Percentiles rank a stretch among this genome's conserved stretches.
phyloP scores from a whole-genome alignment of 257 asterid genomes.

The Eucommia ulmoides region DNA sequence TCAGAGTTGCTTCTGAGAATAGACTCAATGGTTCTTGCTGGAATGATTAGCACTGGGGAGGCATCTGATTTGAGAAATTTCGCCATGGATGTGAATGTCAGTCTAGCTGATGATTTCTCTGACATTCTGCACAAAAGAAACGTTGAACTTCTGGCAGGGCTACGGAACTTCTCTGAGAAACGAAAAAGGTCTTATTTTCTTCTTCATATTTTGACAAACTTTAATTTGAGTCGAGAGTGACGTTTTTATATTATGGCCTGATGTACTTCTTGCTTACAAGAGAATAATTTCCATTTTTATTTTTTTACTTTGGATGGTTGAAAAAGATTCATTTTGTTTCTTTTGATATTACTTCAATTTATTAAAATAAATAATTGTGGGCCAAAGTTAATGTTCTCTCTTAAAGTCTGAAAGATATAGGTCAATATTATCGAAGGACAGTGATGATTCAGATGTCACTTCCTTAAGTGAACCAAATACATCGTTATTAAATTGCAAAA shows the following conservation, averaged over 20 bases:
- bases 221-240: not conserved
- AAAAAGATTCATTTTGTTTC: not conserved
- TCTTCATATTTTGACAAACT: slow-evolving; percentile 9
- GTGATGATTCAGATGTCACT: no score
- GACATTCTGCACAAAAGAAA: slow-evolving; percentile 31
- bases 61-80: slow-evolving; percentile 61
- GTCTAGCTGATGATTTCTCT: slow-evolving; percentile 32
- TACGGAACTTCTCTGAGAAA: slow-evolving; percentile 36
- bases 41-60: slow-evolving; percentile 45
- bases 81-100: slow-evolving; percentile 37
- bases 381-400: no score
- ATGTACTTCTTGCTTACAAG: not conserved
- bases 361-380: no score
- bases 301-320: not conserved
- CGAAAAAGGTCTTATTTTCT: slow-evolving; percentile 34
- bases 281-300: not conserved
- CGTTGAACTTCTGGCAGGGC: slow-evolving; percentile 48
- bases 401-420: no score
- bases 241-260: not conserved
- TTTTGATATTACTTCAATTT: not conserved
- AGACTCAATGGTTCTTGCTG: slow-evolving; percentile 67
- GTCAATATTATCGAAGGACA: no score
- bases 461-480: no score
- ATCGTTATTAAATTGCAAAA: no score
- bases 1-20: slow-evolving; percentile 66